A percentile compares a stretch with the other conserved stretches of the same genome.
These are phyloP conservation scores for Dacryopinax primogenitus DNA, from an alignment of 768 basidiomycete species.

Conservation along the genomic window DNA sequence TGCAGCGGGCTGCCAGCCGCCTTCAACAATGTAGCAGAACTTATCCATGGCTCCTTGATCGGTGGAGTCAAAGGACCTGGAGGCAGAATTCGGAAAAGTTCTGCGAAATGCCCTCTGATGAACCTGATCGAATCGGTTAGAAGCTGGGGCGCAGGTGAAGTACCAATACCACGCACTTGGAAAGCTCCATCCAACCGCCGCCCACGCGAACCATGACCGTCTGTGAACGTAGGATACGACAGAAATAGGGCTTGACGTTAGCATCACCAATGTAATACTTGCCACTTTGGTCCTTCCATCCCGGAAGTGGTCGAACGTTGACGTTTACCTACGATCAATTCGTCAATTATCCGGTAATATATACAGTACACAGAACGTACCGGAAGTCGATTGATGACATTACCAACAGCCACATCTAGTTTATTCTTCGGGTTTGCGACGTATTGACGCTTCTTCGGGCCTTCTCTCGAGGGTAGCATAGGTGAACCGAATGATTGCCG, in stretches of 20 bases:
- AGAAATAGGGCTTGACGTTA: slow-evolving; percentile 81
- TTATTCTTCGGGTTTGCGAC: slow-evolving; percentile 81
- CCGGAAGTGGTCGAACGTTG: slow-evolving; percentile 48
- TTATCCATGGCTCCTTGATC: slow-evolving; percentile 69
- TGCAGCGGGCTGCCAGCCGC: slow-evolving; percentile 31
- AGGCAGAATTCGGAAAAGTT: slow-evolving; percentile 59
- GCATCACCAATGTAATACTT: slow-evolving; percentile 95
- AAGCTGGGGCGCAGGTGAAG: neutral
- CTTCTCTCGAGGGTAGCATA: neutral
- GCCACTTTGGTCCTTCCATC: slow-evolving; percentile 85
- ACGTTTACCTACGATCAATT: slow-evolving; percentile 47
- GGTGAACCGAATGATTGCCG: neutral
- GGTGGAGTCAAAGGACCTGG: slow-evolving; percentile 35
- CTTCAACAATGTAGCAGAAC: slow-evolving; percentile 56
- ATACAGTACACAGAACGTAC: slow-evolving; percentile 31
- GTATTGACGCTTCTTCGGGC: slow-evolving; percentile 44
- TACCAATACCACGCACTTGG: slow-evolving; percentile 49
- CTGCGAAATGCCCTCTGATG: slow-evolving; percentile 74
- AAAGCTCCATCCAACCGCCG: slow-evolving; percentile 86
- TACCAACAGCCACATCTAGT: slow-evolving; percentile 83
- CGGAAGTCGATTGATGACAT: slow-evolving; percentile 78
- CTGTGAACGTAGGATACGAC: slow-evolving; percentile 77
- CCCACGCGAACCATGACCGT: slow-evolving; percentile 96
- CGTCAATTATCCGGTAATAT: neutral
- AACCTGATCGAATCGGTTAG: slow-evolving; percentile 41